Conservation (phyloP, 1,284 basidiomycete genomes). For the Ganoderma sp. region DNA sequence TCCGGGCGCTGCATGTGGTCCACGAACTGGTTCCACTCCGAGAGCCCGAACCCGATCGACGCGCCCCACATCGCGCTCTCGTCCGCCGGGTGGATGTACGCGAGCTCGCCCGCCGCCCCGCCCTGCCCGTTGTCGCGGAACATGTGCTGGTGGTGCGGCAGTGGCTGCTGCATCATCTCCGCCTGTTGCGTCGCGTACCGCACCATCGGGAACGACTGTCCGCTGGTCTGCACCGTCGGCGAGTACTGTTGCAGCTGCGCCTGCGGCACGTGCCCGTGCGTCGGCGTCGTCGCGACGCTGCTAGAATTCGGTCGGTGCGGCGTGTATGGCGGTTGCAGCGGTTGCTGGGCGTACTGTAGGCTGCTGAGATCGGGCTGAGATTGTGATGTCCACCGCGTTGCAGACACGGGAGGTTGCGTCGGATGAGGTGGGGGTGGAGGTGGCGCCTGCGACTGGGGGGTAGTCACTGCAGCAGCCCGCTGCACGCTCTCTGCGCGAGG, state of each 20-base stretch:
- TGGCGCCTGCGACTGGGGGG: conserved; percentile 16
- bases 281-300: conserved; percentile 17
- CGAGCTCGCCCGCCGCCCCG: conserved; percentile 20
- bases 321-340: conserved; percentile 14
- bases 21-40: conserved; percentile 53
- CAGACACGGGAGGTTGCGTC: conserved; percentile 36
- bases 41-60: conserved; percentile 46
- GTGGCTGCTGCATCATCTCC: conserved; percentile 28
- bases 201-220: conserved; percentile 25
- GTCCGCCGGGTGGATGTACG: conserved; percentile 41
- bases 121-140: conserved; percentile 22
- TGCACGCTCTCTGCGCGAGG: conserved; percentile 10
- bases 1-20: conserved; percentile 51
- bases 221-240: conserved; percentile 20
- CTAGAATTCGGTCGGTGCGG: conserved; percentile 13
- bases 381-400: conserved; percentile 35
- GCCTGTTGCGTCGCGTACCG: conserved; percentile 25
- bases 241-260: conserved; percentile 25
- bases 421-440: conserved; percentile 22
- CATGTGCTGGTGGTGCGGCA: conserved; percentile 24
- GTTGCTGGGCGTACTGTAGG: conserved; percentile 20
- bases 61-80: conserved; percentile 49
- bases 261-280: conserved; percentile 19
- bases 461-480: conserved; percentile 9
- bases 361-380: conserved; percentile 18